These are phyloP conservation scores for Sporisorium reilianum DNA, from an alignment of 1,284 basidiomycete genomes.

Conservation along the genomic window DNA sequence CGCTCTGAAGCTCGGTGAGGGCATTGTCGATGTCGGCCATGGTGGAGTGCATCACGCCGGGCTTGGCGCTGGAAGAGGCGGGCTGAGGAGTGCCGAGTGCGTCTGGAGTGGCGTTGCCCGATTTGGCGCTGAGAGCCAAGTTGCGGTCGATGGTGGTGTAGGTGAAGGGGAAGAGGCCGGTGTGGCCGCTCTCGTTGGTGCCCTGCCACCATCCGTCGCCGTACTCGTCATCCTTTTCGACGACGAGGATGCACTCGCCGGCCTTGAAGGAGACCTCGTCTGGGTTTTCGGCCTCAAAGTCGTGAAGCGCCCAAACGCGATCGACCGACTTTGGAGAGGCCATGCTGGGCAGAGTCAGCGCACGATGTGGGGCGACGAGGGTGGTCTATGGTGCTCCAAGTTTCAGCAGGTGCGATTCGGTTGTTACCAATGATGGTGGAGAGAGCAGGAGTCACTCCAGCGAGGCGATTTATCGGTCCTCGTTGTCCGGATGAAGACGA, in stretches of 20 bases:
- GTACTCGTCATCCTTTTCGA: constrained; percentile 94
- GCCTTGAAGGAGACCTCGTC: constrained; percentile 90
- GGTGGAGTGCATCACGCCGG: constrained; percentile 65
- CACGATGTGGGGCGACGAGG: background rate
- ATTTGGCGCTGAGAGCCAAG: constrained; percentile 49
- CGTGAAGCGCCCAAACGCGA: constrained; percentile 76
- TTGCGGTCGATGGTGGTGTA: constrained; percentile 76
- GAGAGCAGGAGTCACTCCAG: background rate
- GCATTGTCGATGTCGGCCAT: constrained; percentile 69
- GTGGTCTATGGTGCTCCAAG: no score
- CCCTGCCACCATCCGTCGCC: constrained; percentile 99
- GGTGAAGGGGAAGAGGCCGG: constrained; percentile 89
- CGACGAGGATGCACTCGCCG: constrained; percentile 86
- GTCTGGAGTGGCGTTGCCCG: constrained; percentile 34
- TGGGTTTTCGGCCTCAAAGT: constrained; percentile 89
- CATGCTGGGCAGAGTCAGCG: constrained; percentile 18
- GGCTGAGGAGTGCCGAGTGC: constrained; percentile 38
- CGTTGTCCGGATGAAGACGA: background rate
- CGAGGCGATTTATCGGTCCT: background rate
- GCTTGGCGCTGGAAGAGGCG: constrained; percentile 12
- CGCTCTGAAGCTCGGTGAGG: constrained; percentile 59
- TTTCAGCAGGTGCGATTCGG: background rate
- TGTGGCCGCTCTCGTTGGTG: constrained; percentile 82
- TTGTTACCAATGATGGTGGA: background rate
- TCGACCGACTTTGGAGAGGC: constrained; percentile 53